A percentile compares a stretch with the other conserved stretches of the same genome.
These are phyloP conservation scores for Hericium coralloides DNA, from an alignment of 768 basidiomycete genomes.

Conservation along the genomic window DNA sequence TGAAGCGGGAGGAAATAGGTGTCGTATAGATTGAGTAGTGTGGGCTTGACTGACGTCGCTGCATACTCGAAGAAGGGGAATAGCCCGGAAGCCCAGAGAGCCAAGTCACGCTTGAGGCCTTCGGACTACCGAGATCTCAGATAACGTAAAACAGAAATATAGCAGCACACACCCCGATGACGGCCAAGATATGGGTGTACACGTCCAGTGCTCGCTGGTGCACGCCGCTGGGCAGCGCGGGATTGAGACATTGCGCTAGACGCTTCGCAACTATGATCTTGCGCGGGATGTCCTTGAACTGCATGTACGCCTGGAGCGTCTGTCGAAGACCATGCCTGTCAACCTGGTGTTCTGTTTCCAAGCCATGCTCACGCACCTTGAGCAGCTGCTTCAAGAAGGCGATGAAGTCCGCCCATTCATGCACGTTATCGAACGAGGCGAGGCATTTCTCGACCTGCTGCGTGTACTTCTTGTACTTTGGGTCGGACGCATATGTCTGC, in stretches of 20 bases:
- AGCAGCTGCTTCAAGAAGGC: slow-evolving; percentile 90
- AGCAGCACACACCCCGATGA: slow-evolving; percentile 70
- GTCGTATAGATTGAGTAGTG: slow-evolving; percentile 86
- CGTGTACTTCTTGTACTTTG: slow-evolving; percentile 90
- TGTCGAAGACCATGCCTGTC: slow-evolving; percentile 22
- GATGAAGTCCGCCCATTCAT: slow-evolving; percentile 99
- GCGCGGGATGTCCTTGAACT: slow-evolving; percentile 93
- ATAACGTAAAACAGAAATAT: not conserved
- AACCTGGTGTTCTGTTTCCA: not conserved
- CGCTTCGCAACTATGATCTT: slow-evolving; percentile 94
- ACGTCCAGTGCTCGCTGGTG: slow-evolving; percentile 96
- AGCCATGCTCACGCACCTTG: slow-evolving; percentile 43
- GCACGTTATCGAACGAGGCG: slow-evolving; percentile 88
- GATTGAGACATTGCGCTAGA: slow-evolving; percentile 91
- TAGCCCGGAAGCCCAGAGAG: slow-evolving; percentile 90
- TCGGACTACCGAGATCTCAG: slow-evolving; percentile 47
- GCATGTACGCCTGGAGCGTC: slow-evolving; percentile 89
- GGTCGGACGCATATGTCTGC: slow-evolving; percentile 64
- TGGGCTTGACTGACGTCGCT: slow-evolving; percentile 97
- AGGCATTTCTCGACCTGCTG: slow-evolving; percentile 90
- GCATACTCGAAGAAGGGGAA: slow-evolving; percentile 99
- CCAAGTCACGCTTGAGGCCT: slow-evolving; percentile 76
- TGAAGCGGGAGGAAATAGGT: slow-evolving; percentile 87
- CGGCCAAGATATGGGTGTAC: slow-evolving; percentile 81
- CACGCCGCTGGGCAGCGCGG: slow-evolving; percentile 93